A percentile compares a stretch with the other conserved stretches of the same genome.
phyloP scores from a whole-genome alignment of 495 filamentous ascomycete species.

The Amniculicola lignicola region DNA sequence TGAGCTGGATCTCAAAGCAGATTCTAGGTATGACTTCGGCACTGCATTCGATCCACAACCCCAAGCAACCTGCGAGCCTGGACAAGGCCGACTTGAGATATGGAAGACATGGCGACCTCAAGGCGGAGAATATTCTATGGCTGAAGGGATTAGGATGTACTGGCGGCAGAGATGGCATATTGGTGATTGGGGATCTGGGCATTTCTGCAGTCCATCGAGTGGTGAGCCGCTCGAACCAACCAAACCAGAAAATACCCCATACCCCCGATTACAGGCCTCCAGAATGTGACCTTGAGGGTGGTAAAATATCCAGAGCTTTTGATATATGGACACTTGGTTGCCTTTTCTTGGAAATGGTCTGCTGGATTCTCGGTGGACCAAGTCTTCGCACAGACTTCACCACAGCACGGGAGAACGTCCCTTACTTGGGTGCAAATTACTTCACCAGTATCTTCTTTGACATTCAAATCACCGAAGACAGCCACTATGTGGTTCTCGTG shows the following conservation, averaged over 20 bases:
- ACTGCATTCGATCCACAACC: background rate
- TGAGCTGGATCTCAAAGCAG: conserved; percentile 1
- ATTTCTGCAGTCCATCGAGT: background rate
- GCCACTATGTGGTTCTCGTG: background rate
- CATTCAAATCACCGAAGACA: background rate
- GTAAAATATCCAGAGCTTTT: conserved; percentile 16
- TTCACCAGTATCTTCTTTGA: conserved; percentile 9
- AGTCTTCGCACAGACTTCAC: background rate
- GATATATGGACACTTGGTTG: conserved; percentile 40
- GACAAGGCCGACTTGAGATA: background rate
- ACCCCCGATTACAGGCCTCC: conserved; percentile 8
- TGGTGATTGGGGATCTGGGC: conserved; percentile 2
- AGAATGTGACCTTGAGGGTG: conserved; percentile 12
- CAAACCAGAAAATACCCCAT: background rate
- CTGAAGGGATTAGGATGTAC: background rate
- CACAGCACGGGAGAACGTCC: background rate
- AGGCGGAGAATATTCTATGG: conserved; percentile 1
- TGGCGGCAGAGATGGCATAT: background rate
- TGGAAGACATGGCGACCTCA: conserved; percentile 3
- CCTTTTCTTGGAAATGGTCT: conserved; percentile 31
- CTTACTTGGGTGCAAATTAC: background rate
- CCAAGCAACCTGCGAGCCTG: background rate
- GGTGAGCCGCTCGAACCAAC: conserved; percentile 1
- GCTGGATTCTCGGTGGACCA: conserved; percentile 32
- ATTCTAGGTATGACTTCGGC: background rate